Evolutionary conservation across 352 stramenopile species (phyloP).

Genomic region (Pythium brassicae): DNA sequence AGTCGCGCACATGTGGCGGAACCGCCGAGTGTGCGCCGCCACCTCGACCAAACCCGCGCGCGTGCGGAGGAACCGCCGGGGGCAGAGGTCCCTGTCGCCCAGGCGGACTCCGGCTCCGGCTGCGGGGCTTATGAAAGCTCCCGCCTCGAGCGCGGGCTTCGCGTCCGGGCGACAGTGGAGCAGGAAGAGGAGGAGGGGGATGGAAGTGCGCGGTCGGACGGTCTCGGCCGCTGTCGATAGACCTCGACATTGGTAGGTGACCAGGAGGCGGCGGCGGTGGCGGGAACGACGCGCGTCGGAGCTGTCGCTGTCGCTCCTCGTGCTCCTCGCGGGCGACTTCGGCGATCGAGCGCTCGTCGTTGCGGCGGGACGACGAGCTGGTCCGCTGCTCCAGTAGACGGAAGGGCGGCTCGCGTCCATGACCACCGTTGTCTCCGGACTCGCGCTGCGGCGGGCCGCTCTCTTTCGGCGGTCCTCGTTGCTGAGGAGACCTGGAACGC

Average conservation of each 20-base stretch:
- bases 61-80: not conserved
- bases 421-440: constrained; percentile 15
- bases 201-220: constrained; percentile 3
- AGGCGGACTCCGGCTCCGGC: constrained; percentile 8
- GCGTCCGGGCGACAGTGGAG: constrained; percentile 1
- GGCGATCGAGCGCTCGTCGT: constrained; percentile 46
- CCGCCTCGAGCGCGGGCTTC: constrained; percentile 3
- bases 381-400: constrained; percentile 18
- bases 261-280: constrained; percentile 3
- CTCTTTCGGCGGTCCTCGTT: not conserved
- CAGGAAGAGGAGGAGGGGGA: not conserved
- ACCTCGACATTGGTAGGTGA: constrained; percentile 25
- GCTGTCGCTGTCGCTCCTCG: constrained; percentile 31
- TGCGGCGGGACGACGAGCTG: constrained; percentile 14
- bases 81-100: constrained; percentile 1
- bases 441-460: not conserved
- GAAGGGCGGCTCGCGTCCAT: constrained; percentile 15
- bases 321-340: constrained; percentile 47
- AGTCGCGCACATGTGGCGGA: not conserved
- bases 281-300: constrained; percentile 22
- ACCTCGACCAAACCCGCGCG: not conserved
- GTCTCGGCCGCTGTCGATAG: constrained; percentile 22
- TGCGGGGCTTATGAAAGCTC: constrained; percentile 10
- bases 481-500: not conserved
- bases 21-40: not conserved